Base-by-base conservation (phyloP, 1,284 basidiomycete genomes). In the Moesziomyces sp. region DNA sequence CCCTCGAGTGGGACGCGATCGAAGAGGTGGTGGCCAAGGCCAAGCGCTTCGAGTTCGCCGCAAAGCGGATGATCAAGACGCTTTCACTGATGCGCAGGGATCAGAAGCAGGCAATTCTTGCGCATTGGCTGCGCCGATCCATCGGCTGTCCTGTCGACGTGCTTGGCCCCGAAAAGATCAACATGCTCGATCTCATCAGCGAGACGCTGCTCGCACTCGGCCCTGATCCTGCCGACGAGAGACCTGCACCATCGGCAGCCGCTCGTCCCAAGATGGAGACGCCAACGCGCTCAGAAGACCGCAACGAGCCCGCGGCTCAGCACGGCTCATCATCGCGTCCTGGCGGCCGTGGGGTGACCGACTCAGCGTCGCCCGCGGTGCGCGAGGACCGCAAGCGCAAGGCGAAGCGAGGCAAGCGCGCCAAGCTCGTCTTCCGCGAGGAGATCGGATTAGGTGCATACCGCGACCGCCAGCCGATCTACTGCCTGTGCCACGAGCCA, bases 401-500 rank as follows among this genome's bases (percentile, higher is more conserved):
- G 43, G 70, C 70, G 3, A 74, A 76, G 72, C 72, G 80, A 52
- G 75, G 80, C 50, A 81, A 79, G 62, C 75, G 82, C 24, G 81
- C 83, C 46, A 82, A 82, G 63, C 70, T 84, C 26, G 68, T 79
- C 24, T 84, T 84, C 69, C 58, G 66, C 8, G 81, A 84, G 51
- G 83, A 84, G 62, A 62, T 74, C 23, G 76, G 74, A 21, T 69
- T 76, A 23, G 67, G 64, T 10, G 68, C 62, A 5, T 64, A 61
- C 18, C 62, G 56, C 9, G 65, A 69, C 26, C 60, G 75, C 35
- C 70, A 73, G 53, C 64, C 65, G 9, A 69, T 81, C 51, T 80
- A 81, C 62, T 84, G 83, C 68, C 68, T 82, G 21, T 84, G 83
- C 59, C 67, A 74, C n/a, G 58, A 72, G 51, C 62, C 76, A 10